Conservation (phyloP, 352 stramenopile species). For the Phytophthora melonis region DNA sequence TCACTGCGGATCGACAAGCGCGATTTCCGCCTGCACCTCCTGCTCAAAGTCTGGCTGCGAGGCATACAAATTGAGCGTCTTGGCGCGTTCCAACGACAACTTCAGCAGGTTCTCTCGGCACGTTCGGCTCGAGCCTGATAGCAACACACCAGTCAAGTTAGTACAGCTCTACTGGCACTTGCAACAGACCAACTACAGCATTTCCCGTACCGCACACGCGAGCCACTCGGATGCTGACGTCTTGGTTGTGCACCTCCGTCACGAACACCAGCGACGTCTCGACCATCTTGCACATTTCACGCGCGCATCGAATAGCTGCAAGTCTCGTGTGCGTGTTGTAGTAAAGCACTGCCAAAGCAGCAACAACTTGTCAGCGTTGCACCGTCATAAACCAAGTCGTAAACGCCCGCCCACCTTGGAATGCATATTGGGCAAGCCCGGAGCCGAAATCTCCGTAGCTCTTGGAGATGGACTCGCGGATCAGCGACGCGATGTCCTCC, state of each 20-base stretch:
- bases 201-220: conserved; percentile 69
- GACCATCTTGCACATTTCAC: conserved; percentile 77
- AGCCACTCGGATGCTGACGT: conserved; percentile 68
- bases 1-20: conserved; percentile 59
- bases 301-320: conserved; percentile 68
- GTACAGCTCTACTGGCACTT: neutral
- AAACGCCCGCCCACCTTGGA: conserved; percentile 59
- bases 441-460: conserved; percentile 79
- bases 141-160: neutral
- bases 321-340: conserved; percentile 64
- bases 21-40: conserved; percentile 63
- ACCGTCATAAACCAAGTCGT: neutral
- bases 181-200: neutral
- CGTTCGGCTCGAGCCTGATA: conserved; percentile 58
- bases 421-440: conserved; percentile 77
- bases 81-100: conserved; percentile 61
- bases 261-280: conserved; percentile 82
- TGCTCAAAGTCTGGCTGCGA: conserved; percentile 51
- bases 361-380: neutral
- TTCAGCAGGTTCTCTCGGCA: conserved; percentile 61
- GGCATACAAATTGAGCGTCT: conserved; percentile 47
- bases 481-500: conserved; percentile 61
- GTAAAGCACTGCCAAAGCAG: conserved; percentile 60
- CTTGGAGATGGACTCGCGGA: conserved; percentile 72
- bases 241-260: conserved; percentile 65